These are phyloP conservation scores for Solanum chacoense DNA, from an alignment of 305 asterid species.

Conservation along the genomic window DNA sequence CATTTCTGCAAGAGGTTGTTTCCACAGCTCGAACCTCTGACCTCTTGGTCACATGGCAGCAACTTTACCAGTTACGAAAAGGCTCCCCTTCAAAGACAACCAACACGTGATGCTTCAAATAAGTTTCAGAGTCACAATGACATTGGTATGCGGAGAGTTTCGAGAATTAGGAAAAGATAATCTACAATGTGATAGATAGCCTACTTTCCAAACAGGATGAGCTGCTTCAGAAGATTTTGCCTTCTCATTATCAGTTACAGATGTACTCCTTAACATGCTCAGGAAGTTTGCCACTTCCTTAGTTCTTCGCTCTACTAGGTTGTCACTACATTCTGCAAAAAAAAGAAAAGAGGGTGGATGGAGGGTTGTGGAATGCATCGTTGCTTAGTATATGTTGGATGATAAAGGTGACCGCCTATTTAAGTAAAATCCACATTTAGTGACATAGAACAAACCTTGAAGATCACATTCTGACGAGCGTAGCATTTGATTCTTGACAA, in stretches of 20 bases:
- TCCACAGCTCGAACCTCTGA: background rate
- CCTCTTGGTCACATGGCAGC: background rate
- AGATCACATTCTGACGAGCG: constrained; percentile 23
- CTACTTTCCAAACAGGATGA: constrained; percentile 63
- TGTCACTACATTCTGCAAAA: constrained; percentile 36
- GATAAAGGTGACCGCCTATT: background rate
- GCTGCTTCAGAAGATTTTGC: constrained; percentile 22
- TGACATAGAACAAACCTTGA: constrained; percentile 27
- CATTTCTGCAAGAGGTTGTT: background rate
- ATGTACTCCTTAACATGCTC: constrained; percentile 68
- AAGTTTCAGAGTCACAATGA: background rate
- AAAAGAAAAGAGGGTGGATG: background rate
- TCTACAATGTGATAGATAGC: constrained; percentile 5
- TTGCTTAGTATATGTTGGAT: background rate
- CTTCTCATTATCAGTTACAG: constrained; percentile 12
- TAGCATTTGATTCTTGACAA: constrained; percentile 58
- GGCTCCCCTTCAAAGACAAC: background rate
- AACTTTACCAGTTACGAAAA: background rate
- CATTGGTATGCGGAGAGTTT: background rate
- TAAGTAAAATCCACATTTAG: background rate
- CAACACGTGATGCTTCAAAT: background rate
- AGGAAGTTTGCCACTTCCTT: constrained; percentile 55
- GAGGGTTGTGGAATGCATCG: background rate
- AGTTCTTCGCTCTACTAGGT: constrained; percentile 49
- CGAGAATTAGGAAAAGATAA: background rate